Evolutionary conservation across 768 basidiomycete species (phyloP).

Genomic region (Scleroderma citrinum): DNA sequence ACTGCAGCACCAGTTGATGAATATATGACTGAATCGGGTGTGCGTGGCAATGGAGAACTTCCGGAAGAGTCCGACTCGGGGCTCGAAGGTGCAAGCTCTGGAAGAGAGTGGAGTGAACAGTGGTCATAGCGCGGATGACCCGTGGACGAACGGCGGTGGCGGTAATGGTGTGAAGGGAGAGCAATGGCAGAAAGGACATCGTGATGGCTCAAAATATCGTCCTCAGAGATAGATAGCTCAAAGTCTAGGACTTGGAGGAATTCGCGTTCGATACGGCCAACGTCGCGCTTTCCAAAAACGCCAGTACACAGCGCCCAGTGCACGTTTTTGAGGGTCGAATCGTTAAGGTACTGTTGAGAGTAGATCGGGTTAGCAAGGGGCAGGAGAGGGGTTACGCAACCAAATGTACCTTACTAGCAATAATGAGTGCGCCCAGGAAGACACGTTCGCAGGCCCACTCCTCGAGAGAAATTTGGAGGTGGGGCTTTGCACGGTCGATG

Average conservation of each 20-base stretch:
- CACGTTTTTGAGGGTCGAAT: slow-evolving; percentile 85
- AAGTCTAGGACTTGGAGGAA: slow-evolving; percentile 77
- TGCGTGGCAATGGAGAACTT: slow-evolving; percentile 29
- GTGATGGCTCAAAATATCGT: slow-evolving; percentile 50
- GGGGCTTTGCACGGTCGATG: slow-evolving; percentile 69
- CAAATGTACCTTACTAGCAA: slow-evolving; percentile 67
- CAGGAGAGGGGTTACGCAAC: slow-evolving; percentile 2
- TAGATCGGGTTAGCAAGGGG: slow-evolving; percentile 5
- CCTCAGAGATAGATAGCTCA: slow-evolving; percentile 59
- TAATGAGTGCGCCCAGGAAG: slow-evolving; percentile 85
- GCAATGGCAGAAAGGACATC: slow-evolving; percentile 28
- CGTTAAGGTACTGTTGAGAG: slow-evolving; percentile 64
- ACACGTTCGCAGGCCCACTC: slow-evolving; percentile 88
- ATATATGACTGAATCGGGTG: slow-evolving; percentile 22
- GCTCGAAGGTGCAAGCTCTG: slow-evolving; percentile 40
- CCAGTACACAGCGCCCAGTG: slow-evolving; percentile 87
- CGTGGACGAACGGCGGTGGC: slow-evolving; percentile 18
- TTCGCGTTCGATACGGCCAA: slow-evolving; percentile 77
- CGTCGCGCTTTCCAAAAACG: slow-evolving; percentile 75
- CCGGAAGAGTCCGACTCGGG: slow-evolving; percentile 33
- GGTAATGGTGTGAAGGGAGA: slow-evolving; percentile 20
- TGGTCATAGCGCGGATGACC: slow-evolving; percentile 13
- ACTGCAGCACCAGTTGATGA: slow-evolving; percentile 13
- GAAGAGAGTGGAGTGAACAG: slow-evolving; percentile 24
- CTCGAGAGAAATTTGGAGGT: slow-evolving; percentile 74